Evolutionary conservation across 345 rosid species (phyloP).

Genomic region (Pistacia vera): DNA sequence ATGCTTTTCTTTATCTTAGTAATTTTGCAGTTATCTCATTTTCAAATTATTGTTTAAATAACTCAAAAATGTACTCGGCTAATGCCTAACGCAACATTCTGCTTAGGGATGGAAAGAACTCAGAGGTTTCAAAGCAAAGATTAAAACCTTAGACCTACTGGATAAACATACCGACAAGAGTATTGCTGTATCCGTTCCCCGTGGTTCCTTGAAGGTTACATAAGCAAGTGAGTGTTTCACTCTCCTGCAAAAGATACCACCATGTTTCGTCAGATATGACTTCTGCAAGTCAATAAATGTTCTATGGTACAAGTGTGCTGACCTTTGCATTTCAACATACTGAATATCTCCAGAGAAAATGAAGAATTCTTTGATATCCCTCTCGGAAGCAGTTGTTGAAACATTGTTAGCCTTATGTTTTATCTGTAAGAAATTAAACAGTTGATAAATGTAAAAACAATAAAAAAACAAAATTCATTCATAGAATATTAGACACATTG

Average conservation of each 20-base stretch:
- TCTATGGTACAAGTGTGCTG: neutral
- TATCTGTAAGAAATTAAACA: slow-evolving; percentile 30
- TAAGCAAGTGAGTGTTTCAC: slow-evolving; percentile 41
- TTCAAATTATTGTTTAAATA: neutral
- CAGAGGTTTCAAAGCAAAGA: neutral
- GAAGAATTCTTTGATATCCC: slow-evolving; percentile 52
- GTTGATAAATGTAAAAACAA: slow-evolving; percentile 5
- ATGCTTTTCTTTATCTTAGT: neutral
- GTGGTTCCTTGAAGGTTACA: slow-evolving; percentile 45
- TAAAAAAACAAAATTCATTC: neutral
- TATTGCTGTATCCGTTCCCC: slow-evolving; percentile 52
- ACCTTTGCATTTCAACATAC: slow-evolving; percentile 52
- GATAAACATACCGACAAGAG: slow-evolving; percentile 48
- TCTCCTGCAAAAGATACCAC: slow-evolving; percentile 27
- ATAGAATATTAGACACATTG: neutral
- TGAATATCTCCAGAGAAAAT: slow-evolving; percentile 53
- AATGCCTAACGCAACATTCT: neutral
- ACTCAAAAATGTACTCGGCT: neutral
- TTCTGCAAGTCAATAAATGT: neutral
- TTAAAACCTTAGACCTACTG: neutral
- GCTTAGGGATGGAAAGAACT: neutral
- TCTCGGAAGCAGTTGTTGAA: slow-evolving; percentile 36
- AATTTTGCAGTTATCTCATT: neutral
- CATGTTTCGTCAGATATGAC: slow-evolving; percentile 2
- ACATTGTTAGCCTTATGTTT: slow-evolving; percentile 52